These are phyloP conservation scores for Anthracocystis setariae DNA, from an alignment of 1,284 basidiomycete species.

Conservation along the genomic window DNA sequence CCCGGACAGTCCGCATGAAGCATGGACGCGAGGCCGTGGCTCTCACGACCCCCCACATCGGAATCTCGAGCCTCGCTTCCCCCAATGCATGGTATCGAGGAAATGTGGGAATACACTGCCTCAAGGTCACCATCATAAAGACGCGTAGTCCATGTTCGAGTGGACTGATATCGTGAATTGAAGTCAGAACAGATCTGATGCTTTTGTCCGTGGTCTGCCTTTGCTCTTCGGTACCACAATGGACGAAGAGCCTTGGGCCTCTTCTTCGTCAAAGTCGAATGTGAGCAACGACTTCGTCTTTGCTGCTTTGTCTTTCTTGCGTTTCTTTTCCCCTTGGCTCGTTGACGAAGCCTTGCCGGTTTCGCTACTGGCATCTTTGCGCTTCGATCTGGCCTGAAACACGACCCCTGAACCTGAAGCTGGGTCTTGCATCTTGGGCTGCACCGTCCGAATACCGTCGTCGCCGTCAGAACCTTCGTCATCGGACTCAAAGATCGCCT, in stretches of 20 bases:
- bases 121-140: neutral
- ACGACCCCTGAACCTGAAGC: slow-evolving; percentile 10
- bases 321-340: slow-evolving; percentile 60
- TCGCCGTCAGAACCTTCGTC: slow-evolving; percentile 83
- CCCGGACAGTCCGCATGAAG: slow-evolving; percentile 1
- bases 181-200: slow-evolving; percentile 30
- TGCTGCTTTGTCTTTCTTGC: slow-evolving; percentile 21
- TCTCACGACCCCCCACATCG: neutral
- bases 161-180: neutral
- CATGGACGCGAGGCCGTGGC: neutral
- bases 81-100: neutral
- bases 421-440: slow-evolving; percentile 33
- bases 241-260: neutral
- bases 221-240: slow-evolving; percentile 3
- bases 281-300: slow-evolving; percentile 30
- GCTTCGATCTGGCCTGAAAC: slow-evolving; percentile 28
- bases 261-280: slow-evolving; percentile 66
- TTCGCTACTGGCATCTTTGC: slow-evolving; percentile 6
- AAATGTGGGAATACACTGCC: neutral
- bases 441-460: slow-evolving; percentile 72
- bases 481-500: slow-evolving; percentile 73
- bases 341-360: slow-evolving; percentile 82
- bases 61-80: neutral
- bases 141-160: neutral
- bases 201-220: slow-evolving; percentile 12